These are phyloP conservation scores for Halenospora varia DNA, from an alignment of 495 filamentous ascomycete genomes.

Conservation along the genomic window DNA sequence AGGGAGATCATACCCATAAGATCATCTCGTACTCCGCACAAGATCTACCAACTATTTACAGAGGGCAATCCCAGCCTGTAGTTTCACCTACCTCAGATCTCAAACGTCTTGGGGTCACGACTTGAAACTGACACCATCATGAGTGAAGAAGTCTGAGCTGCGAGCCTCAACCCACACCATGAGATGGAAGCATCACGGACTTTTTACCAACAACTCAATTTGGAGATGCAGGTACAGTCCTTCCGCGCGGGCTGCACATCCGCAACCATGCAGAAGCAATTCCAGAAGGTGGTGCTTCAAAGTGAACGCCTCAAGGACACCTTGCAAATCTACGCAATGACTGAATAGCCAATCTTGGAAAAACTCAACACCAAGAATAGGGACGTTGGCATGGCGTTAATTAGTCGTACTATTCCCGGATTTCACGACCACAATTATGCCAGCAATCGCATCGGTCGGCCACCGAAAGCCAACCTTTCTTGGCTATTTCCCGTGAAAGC, in stretches of 20 bases:
- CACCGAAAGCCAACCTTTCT: too few species aligned
- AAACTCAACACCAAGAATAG: background rate
- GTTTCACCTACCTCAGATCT: background rate
- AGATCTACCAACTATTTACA: background rate
- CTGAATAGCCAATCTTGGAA: background rate
- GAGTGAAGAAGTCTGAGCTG: background rate
- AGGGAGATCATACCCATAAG: conserved; percentile 5
- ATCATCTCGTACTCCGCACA: background rate
- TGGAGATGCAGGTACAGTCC: background rate
- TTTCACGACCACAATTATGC: too few species aligned
- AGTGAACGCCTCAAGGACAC: background rate
- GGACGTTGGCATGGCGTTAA: too few species aligned
- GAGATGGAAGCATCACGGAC: background rate
- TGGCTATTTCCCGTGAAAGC: too few species aligned
- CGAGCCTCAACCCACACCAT: background rate
- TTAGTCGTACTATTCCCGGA: too few species aligned
- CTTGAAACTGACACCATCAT: background rate
- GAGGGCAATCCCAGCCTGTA: background rate
- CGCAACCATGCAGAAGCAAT: background rate
- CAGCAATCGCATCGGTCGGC: too few species aligned
- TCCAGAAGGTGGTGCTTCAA: background rate
- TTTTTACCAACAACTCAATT: background rate
- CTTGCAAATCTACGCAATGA: background rate
- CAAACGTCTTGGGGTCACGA: background rate
- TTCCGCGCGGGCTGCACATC: background rate